Conservation (phyloP, 192 early-diverging fungal species). For the Haplosporangium gracile region DNA sequence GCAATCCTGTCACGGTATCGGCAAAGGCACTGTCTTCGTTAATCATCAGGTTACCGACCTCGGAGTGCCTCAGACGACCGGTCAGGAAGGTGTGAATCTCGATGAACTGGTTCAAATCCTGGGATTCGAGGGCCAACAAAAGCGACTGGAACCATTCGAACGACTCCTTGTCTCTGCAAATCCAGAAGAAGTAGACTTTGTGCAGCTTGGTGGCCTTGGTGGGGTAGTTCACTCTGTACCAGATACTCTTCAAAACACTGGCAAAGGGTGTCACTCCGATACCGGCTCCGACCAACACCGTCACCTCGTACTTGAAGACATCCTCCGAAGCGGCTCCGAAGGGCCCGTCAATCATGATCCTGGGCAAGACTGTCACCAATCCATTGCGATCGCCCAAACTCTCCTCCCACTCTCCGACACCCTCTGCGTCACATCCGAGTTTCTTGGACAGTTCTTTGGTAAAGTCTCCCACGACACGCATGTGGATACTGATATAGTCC, state of each 20-base stretch:
- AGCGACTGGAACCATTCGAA: constrained; percentile 90
- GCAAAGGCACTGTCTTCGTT: constrained; percentile 62
- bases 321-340: constrained; percentile 79
- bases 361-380: constrained; percentile 59
- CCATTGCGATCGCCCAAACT: constrained; percentile 52
- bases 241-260: constrained; percentile 79
- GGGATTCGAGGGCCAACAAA: constrained; percentile 73
- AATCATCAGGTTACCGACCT: constrained; percentile 72
- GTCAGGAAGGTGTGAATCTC: constrained; percentile 80
- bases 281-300: constrained; percentile 81
- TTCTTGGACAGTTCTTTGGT: constrained; percentile 71
- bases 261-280: constrained; percentile 88
- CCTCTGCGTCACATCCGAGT: constrained; percentile 73
- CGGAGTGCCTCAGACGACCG: constrained; percentile 71
- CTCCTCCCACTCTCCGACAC: constrained; percentile 44
- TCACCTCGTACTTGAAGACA: constrained; percentile 80
- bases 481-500: constrained; percentile 80
- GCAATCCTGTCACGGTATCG: constrained; percentile 64
- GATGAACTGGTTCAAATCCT: constrained; percentile 71
- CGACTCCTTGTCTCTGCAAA: constrained; percentile 77
- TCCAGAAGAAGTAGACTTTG: constrained; percentile 88
- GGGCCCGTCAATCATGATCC: constrained; percentile 79
- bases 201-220: constrained; percentile 65
- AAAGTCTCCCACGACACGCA: constrained; percentile 84
- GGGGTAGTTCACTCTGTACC: constrained; percentile 73